These are phyloP conservation scores for Avena insularis DNA, from an alignment of 176 grass and related monocot genomes.

Conservation along the genomic window DNA sequence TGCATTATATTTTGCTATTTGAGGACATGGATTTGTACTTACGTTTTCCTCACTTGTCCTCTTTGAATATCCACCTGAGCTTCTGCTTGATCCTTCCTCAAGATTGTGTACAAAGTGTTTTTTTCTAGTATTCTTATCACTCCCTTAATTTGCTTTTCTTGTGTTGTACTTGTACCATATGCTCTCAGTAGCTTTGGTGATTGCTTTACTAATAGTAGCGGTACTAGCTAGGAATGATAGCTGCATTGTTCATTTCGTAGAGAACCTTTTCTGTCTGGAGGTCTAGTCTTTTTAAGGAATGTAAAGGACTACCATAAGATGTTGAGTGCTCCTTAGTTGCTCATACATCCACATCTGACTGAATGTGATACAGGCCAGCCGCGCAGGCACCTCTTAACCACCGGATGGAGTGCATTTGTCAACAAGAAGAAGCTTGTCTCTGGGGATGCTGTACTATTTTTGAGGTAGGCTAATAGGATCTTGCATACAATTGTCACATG, in stretches of 20 bases:
- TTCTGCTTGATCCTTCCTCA: background rate
- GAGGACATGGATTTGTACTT: background rate
- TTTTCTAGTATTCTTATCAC: background rate
- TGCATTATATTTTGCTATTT: background rate
- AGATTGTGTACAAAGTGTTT: background rate
- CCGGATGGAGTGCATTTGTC: slow-evolving; percentile 98
- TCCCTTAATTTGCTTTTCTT: slow-evolving; percentile 34
- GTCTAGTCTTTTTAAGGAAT: slow-evolving; percentile 38
- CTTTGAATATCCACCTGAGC: slow-evolving; percentile 2
- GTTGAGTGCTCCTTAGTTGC: slow-evolving; percentile 38
- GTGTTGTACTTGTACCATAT: background rate
- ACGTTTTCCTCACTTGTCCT: background rate
- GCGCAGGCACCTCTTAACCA: slow-evolving; percentile 94
- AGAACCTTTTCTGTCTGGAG: background rate
- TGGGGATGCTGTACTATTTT: slow-evolving; percentile 86
- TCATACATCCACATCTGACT: slow-evolving; percentile 58
- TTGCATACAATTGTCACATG: slow-evolving; percentile 10
- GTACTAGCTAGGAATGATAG: background rate
- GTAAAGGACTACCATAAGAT: slow-evolving; percentile 29
- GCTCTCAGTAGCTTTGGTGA: background rate
- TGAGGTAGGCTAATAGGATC: slow-evolving; percentile 57
- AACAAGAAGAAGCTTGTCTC: slow-evolving; percentile 97
- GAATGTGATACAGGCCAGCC: slow-evolving; percentile 79
- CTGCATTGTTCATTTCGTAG: slow-evolving; percentile 4
- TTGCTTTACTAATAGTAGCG: background rate